These are phyloP conservation scores for Aspergillus funiculosus DNA, from an alignment of 495 filamentous ascomycete genomes.

Conservation along the genomic window DNA sequence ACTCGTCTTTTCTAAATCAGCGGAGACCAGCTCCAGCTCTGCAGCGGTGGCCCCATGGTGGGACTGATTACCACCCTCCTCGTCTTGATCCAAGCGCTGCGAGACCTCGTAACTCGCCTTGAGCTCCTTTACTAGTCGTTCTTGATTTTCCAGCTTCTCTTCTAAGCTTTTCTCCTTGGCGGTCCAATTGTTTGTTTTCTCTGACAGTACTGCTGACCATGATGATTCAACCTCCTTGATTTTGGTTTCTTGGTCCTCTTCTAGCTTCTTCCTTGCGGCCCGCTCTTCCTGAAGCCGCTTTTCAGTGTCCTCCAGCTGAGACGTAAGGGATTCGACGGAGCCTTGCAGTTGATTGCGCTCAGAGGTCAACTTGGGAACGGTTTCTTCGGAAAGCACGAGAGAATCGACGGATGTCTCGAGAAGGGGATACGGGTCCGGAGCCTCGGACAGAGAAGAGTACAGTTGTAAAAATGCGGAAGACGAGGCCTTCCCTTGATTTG, in stretches of 20 bases:
- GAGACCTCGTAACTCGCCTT: slow-evolving; percentile 97
- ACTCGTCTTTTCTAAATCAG: slow-evolving; percentile 86
- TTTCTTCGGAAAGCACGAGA: slow-evolving; percentile 83
- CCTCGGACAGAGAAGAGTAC: slow-evolving; percentile 91
- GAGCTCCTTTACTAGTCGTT: slow-evolving; percentile 84
- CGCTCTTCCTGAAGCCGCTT: slow-evolving; percentile 67
- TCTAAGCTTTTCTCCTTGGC: slow-evolving; percentile 88
- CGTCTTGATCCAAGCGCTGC: slow-evolving; percentile 71
- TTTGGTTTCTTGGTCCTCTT: slow-evolving; percentile 66
- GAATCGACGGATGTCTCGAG: slow-evolving; percentile 95
- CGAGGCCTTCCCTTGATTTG: slow-evolving; percentile 87
- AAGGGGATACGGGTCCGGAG: slow-evolving; percentile 92
- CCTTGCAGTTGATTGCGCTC: slow-evolving; percentile 84
- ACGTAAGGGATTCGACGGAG: slow-evolving; percentile 72
- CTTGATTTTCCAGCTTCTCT: slow-evolving; percentile 91
- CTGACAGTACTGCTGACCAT: slow-evolving; percentile 85
- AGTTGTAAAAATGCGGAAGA: slow-evolving; percentile 86
- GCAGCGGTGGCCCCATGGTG: slow-evolving; percentile 67
- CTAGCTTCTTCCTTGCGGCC: slow-evolving; percentile 61
- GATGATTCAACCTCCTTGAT: slow-evolving; percentile 84
- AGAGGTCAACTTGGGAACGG: slow-evolving; percentile 73
- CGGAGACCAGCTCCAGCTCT: slow-evolving; percentile 86
- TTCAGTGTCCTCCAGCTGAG: slow-evolving; percentile 86
- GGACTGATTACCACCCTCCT: slow-evolving; percentile 54
- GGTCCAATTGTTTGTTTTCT: slow-evolving; percentile 95